These are phyloP conservation scores for Phytophthora citricola DNA, from an alignment of 352 stramenopile genomes.

Conservation along the genomic window DNA sequence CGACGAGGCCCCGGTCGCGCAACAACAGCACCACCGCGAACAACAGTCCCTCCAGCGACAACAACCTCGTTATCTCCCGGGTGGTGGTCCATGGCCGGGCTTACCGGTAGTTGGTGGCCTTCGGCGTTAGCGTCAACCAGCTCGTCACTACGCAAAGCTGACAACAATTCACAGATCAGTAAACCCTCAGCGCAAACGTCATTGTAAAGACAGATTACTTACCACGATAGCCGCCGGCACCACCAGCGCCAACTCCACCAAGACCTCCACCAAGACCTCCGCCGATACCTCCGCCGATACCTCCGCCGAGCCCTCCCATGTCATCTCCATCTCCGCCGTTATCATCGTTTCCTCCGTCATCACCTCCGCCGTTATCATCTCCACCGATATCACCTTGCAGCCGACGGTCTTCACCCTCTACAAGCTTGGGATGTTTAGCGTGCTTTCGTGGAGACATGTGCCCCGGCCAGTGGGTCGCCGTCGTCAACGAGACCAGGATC, in stretches of 20 bases:
- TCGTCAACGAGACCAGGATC: constrained; percentile 19
- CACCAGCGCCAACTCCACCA: constrained; percentile 10
- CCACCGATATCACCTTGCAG: constrained; percentile 1
- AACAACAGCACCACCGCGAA: constrained; percentile 33
- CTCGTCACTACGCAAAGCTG: constrained; percentile 17
- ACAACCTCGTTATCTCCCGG: constrained; percentile 26
- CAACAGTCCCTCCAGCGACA: constrained; percentile 22
- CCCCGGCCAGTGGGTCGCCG: constrained; percentile 12
- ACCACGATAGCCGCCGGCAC: constrained; percentile 18
- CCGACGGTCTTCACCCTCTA: constrained; percentile 13
- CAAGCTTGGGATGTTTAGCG: background rate
- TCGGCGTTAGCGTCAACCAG: background rate
- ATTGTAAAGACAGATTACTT: background rate
- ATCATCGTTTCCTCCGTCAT: background rate
- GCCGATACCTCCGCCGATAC: constrained; percentile 1
- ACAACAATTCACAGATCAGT: constrained; percentile 1
- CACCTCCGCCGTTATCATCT: no score
- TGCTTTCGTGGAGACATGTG: constrained; percentile 7
- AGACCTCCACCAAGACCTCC: background rate
- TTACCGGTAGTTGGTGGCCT: no score
- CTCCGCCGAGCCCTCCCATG: constrained; percentile 4
- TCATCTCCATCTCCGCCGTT: constrained; percentile 3
- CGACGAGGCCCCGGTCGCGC: constrained; percentile 19
- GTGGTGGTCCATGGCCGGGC: no score
- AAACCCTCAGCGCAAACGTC: background rate